Base-by-base conservation (phyloP, 2,329 filamentous ascomycete genomes). In the Diaporthe eres region DNA sequence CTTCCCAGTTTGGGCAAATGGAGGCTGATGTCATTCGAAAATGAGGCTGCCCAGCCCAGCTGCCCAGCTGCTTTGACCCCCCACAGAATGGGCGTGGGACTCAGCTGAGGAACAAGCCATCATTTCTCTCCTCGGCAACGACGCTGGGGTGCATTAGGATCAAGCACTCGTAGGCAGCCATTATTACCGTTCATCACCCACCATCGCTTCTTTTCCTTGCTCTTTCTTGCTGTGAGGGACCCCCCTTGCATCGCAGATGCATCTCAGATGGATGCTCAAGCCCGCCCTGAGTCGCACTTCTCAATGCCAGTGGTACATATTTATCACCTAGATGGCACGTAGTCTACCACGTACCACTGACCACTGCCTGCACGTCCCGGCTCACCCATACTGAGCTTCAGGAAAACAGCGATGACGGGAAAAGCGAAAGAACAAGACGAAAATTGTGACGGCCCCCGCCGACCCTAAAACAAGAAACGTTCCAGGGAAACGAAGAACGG, bases 91-190 rank as follows among this genome's bases (percentile, higher is more conserved):
- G 49, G 65, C 49, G 65, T 70, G 65, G 65, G 65, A 70, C 49
- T 55, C 65, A 70, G 65, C 65, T 70, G 65, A 70, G 65, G 28
- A 55, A n/a, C 49, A 70, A 70, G 65, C 65, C 65, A 70, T 70
- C 65, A 70, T 70, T 70, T 42, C 44, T 68, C 22, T 51, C 19
- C 63, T 53, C 63, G 44, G 39, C 44, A 31, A 13, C 39, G 15
- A 47, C 42, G 17, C 37, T 25, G 22, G 19, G 19, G 57, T 60
- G 57, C 58, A 61, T 28, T 28, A 67, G 61, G 61, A 67, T 67
- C 63, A 67, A 37, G 63, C 63, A 51, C 19, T 49, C 22, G 63
- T 25, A 68, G 63, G 63, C 63, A 68, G 47, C 47, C 47, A 53
- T 68, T 68, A 25, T 19, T 55, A 55, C 53, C 7, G 31, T 19